Conservation (phyloP, 2,329 filamentous ascomycete genomes). For the Arthrinium phaeospermum region DNA sequence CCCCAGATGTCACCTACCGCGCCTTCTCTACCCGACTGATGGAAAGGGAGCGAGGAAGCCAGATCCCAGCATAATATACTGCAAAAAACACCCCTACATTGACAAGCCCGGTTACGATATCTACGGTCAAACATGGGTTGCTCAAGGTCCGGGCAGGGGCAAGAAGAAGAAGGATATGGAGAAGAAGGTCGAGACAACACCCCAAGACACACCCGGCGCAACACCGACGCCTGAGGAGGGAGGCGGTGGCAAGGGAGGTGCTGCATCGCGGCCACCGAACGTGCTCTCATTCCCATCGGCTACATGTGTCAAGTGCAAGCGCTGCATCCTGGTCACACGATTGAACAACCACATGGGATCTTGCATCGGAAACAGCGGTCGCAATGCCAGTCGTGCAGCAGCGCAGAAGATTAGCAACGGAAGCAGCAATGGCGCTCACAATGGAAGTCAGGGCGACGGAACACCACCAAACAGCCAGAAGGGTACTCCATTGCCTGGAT, state of each 20-base stretch:
- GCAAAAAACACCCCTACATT: slow-evolving; percentile 79
- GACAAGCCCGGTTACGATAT: slow-evolving; percentile 79
- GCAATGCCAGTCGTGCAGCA: slow-evolving; percentile 66
- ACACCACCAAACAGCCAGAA: slow-evolving; percentile 69
- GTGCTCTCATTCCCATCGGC: slow-evolving; percentile 69
- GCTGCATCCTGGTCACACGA: slow-evolving; percentile 68
- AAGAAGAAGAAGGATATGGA: slow-evolving; percentile 82
- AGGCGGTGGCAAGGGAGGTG: slow-evolving; percentile 34
- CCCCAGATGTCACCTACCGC: slow-evolving; percentile 75
- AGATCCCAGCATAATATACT: slow-evolving; percentile 74
- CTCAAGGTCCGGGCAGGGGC: slow-evolving; percentile 71
- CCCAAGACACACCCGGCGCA: slow-evolving; percentile 47
- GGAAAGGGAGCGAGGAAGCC: slow-evolving; percentile 70
- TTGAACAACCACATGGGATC: slow-evolving; percentile 73
- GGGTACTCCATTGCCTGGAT: slow-evolving; percentile 62
- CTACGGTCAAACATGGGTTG: slow-evolving; percentile 82
- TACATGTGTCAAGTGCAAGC: slow-evolving; percentile 71
- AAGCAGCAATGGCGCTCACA: slow-evolving; percentile 45
- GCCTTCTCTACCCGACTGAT: slow-evolving; percentile 74
- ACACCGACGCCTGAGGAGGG: slow-evolving; percentile 54
- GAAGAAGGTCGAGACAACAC: slow-evolving; percentile 58
- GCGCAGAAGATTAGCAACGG: slow-evolving; percentile 68
- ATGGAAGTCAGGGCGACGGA: slow-evolving; percentile 56
- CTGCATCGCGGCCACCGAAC: slow-evolving; percentile 56
- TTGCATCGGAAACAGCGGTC: slow-evolving; percentile 69